Conservation (phyloP, 2,329 filamentous ascomycete genomes). For the Acephala macrosclerotiorum region DNA sequence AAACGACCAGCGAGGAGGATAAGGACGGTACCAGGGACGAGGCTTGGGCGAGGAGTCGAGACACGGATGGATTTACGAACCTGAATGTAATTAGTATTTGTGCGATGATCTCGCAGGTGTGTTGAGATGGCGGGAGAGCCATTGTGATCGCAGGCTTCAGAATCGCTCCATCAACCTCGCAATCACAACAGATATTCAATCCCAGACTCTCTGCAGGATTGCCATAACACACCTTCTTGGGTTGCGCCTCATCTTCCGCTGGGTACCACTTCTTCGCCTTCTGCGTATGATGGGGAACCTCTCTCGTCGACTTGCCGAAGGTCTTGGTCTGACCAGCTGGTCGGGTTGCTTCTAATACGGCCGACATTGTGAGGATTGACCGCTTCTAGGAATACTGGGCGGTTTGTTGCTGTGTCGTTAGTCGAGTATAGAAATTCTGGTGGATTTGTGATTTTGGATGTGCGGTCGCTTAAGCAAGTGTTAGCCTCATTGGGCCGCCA, state of each 20-base stretch:
- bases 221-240: constrained; percentile 83
- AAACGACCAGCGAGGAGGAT: constrained; percentile 99
- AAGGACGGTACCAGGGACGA: constrained; percentile 94
- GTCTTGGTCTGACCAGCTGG: constrained; percentile 71
- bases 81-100: constrained; percentile 57
- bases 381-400: constrained; percentile 39
- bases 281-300: constrained; percentile 84
- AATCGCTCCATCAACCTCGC: constrained; percentile 15
- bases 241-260: constrained; percentile 86
- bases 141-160: constrained; percentile 33
- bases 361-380: constrained; percentile 68
- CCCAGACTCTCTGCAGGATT: constrained; percentile 20
- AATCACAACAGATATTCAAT: constrained; percentile 21
- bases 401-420: constrained; percentile 39
- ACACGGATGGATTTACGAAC: constrained; percentile 93
- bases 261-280: constrained; percentile 99
- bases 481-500: background rate
- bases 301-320: constrained; percentile 96
- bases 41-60: constrained; percentile 85
- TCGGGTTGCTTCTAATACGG: constrained; percentile 54
- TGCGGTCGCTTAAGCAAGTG: constrained; percentile 7
- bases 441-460: constrained; percentile 12
- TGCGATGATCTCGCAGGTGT: constrained; percentile 4
- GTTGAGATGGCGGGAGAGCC: constrained; percentile 18
- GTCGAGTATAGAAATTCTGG: constrained; percentile 28